Evolutionary conservation across 139 green algal species (phyloP).

Genomic region (Parachlorella kessleri): DNA sequence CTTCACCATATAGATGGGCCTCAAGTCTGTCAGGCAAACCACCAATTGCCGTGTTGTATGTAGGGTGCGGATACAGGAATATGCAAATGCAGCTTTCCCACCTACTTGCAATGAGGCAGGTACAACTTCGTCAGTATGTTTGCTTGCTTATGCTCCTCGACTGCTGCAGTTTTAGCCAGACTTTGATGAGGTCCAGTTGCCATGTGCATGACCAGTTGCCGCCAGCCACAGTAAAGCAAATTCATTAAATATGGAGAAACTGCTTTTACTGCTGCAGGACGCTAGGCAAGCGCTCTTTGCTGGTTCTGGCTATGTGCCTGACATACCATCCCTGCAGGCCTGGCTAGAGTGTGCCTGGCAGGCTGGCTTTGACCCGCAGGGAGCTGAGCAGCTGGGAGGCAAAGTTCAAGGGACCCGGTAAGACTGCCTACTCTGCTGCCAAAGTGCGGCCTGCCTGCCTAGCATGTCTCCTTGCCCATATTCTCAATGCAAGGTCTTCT

Average conservation of each 20-base stretch:
- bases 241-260: no score
- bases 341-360: slow-evolving; percentile 66
- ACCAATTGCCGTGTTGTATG: background rate
- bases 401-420: slow-evolving; percentile 44
- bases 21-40: no score
- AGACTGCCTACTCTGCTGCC: no score
- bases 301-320: slow-evolving; percentile 59
- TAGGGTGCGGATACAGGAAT: slow-evolving; percentile 84
- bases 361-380: slow-evolving; percentile 59
- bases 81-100: slow-evolving; percentile 68
- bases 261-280: background rate
- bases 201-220: background rate
- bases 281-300: slow-evolving; percentile 50
- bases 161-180: background rate
- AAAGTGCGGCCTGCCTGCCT: no score
- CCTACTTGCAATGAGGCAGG: slow-evolving; percentile 39
- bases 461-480: no score
- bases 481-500: no score
- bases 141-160: background rate
- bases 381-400: slow-evolving; percentile 57
- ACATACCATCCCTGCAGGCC: slow-evolving; percentile 69
- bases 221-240: background rate
- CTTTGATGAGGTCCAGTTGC: background rate
- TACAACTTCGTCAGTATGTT: no score
- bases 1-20: no score